phyloP scores from a whole-genome alignment of 805 yeast genomes.

The Scheffersomyces spartinae region DNA sequence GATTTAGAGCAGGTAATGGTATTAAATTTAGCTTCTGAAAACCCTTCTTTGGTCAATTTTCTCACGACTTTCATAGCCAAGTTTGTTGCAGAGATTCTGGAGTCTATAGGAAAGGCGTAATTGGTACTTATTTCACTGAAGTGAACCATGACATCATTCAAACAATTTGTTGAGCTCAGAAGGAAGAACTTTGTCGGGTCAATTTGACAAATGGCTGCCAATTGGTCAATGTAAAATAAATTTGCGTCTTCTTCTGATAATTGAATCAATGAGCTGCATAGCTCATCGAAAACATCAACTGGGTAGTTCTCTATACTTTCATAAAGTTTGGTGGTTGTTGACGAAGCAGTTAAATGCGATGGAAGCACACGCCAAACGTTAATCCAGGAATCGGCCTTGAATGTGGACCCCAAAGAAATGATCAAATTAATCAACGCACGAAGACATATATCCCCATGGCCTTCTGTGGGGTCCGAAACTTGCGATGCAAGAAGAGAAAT shows the following conservation, averaged over 20 bases:
- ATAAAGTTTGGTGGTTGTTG: too few species aligned
- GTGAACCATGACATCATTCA: conserved; percentile 37
- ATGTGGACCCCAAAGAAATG: conserved; percentile 66
- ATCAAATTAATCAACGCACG: conserved; percentile 73
- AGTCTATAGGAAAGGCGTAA: too few species aligned
- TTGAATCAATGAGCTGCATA: conserved; percentile 35
- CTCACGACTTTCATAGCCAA: too few species aligned
- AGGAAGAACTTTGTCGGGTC: conserved; percentile 42
- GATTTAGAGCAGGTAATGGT: too few species aligned
- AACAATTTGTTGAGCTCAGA: conserved; percentile 24
- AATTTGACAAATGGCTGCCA: conserved; percentile 40
- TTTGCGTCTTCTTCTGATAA: conserved; percentile 21
- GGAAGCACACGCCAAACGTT: too few species aligned
- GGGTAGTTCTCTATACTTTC: conserved; percentile 53
- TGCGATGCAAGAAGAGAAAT: too few species aligned
- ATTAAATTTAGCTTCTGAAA: too few species aligned
- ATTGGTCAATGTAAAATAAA: conserved; percentile 27
- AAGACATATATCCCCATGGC: too few species aligned
- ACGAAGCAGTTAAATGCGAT: too few species aligned
- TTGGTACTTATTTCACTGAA: conserved; percentile 35
- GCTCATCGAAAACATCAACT: conserved; percentile 32
- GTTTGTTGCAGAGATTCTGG: too few species aligned
- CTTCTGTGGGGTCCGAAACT: too few species aligned
- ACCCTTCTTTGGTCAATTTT: conserved; percentile 29
- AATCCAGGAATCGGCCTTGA: conserved; percentile 61